Conservation (phyloP, 176 grass and related monocot genomes). For the Cenchrus purpureus region DNA sequence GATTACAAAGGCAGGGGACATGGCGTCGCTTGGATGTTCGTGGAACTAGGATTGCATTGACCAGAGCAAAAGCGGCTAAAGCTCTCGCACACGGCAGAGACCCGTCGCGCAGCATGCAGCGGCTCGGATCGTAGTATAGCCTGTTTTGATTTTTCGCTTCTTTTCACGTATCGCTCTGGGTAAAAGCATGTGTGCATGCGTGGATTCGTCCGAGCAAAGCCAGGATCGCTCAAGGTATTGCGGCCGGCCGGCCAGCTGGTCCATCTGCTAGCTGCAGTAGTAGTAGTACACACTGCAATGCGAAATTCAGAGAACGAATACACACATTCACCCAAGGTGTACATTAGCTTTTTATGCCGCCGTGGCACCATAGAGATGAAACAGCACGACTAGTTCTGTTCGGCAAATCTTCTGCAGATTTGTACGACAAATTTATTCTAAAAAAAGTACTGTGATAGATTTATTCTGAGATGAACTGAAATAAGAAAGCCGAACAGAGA, state of each 20-base stretch:
- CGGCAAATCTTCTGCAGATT: too few relatives aligned
- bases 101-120: neutral
- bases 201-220: too few relatives aligned
- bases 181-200: too few relatives aligned
- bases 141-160: conserved; percentile 37
- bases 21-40: neutral
- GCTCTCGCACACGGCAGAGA: conserved; percentile 1
- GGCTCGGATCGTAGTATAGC: neutral
- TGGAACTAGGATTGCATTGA: conserved; percentile 43
- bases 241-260: too few relatives aligned
- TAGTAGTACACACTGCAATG: neutral
- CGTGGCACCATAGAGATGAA: neutral
- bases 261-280: neutral
- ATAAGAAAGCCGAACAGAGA: too few relatives aligned
- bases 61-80: conserved; percentile 50
- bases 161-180: conserved; percentile 28
- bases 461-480: too few relatives aligned
- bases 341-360: neutral
- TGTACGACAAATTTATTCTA: too few relatives aligned
- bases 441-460: too few relatives aligned
- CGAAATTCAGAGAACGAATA: neutral
- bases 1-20: conserved; percentile 35
- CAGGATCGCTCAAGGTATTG: conserved; percentile 12
- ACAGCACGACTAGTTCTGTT: neutral
- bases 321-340: neutral